Conservation (phyloP, 352 stramenopile species). For the Phytopythium vexans region DNA sequence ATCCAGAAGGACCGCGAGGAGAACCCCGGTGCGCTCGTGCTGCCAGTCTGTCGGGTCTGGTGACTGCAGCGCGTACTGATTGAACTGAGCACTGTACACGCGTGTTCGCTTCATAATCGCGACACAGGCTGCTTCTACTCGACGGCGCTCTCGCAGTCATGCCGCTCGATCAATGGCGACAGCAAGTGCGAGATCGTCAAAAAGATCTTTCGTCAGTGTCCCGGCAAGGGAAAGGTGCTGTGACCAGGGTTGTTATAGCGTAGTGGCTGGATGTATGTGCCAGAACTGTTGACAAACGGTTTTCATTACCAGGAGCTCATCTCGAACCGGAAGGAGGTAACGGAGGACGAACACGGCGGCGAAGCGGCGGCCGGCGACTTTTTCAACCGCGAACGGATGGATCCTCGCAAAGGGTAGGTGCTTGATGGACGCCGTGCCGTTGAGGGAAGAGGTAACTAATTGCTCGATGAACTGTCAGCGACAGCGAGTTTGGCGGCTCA, state of each 20-base stretch:
- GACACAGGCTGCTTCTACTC: slow-evolving; percentile 72
- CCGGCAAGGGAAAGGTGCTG: slow-evolving; percentile 49
- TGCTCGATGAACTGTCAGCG: slow-evolving; percentile 7
- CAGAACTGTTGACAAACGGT: background rate
- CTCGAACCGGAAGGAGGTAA: slow-evolving; percentile 75
- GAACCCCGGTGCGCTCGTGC: slow-evolving; percentile 35
- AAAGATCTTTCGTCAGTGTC: slow-evolving; percentile 85
- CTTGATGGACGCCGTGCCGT: background rate
- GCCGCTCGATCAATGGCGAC: slow-evolving; percentile 75
- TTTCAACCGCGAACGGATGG: slow-evolving; percentile 70
- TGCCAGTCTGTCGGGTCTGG: background rate
- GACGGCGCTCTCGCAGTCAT: slow-evolving; percentile 73
- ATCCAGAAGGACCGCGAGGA: slow-evolving; percentile 71
- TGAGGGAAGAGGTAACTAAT: background rate
- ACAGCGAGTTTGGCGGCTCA: slow-evolving; percentile 37
- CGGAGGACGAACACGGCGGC: slow-evolving; percentile 61
- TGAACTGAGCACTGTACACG: background rate
- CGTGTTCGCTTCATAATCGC: no score
- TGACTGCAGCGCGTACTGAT: background rate
- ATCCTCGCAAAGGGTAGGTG: slow-evolving; percentile 39
- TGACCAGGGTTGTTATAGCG: no score
- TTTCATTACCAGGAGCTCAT: slow-evolving; percentile 48
- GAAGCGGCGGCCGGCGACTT: slow-evolving; percentile 51
- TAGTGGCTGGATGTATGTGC: background rate
- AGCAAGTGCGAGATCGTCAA: slow-evolving; percentile 85